Conservation (phyloP, 202 grass and related monocot species). For the Panicum hallii region DNA sequence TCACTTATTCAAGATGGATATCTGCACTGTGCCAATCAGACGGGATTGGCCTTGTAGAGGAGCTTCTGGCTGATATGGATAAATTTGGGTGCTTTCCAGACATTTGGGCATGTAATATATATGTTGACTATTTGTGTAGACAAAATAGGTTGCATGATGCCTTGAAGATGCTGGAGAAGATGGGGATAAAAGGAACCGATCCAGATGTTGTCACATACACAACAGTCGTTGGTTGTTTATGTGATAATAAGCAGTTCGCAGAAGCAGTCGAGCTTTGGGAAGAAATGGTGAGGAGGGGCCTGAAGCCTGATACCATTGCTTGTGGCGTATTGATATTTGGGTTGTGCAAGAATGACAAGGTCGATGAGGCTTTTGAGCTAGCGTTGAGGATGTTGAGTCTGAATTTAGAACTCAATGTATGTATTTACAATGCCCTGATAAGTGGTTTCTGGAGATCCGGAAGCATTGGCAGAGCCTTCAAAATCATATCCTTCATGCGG, state of each 20-base stretch:
- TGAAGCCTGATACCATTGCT: conserved; percentile 69
- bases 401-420: conserved; percentile 61
- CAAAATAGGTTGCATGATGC: conserved; percentile 73
- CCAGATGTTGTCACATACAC: conserved; percentile 87
- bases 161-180: conserved; percentile 67
- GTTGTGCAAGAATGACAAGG: conserved; percentile 70
- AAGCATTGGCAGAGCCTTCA: conserved; percentile 69
- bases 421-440: conserved; percentile 87
- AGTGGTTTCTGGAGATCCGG: conserved; percentile 82
- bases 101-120: conserved; percentile 98
- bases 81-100: conserved; percentile 70
- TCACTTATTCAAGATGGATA: conserved; percentile 97
- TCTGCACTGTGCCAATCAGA: conserved; percentile 69
- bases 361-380: conserved; percentile 82
- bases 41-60: conserved; percentile 70
- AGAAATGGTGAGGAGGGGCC: conserved; percentile 68
- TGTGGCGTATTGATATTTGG: conserved; percentile 83
- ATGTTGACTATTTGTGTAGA: conserved; percentile 81
- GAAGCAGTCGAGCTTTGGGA: conserved; percentile 83
- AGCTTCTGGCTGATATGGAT: conserved; percentile 79
- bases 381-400: conserved; percentile 79
- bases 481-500: conserved; percentile 82
- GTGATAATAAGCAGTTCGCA: conserved; percentile 58
- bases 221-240: conserved; percentile 67
- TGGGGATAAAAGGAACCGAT: conserved; percentile 60